phyloP scores from a whole-genome alignment of 345 rosid species.

The Ceriops decandra region DNA sequence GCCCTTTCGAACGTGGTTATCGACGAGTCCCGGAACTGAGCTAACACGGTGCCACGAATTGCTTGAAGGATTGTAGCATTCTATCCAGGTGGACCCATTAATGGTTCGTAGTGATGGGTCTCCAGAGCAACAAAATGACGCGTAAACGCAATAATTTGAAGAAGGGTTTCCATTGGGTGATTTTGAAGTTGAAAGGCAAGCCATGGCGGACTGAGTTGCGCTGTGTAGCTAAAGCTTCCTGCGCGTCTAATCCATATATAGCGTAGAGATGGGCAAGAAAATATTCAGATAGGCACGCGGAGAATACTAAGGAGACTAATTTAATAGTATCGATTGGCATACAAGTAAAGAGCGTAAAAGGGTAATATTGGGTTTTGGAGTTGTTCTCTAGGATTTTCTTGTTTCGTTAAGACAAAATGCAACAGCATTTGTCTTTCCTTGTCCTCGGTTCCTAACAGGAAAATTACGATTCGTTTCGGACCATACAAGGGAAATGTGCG shows the following conservation, averaged over 20 bases:
- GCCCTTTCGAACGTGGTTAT: constrained; percentile 40
- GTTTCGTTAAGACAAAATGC: not conserved
- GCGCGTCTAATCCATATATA: too few relatives aligned
- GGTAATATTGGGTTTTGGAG: not conserved
- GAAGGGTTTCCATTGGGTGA: not conserved
- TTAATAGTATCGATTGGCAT: not conserved
- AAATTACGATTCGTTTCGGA: not conserved
- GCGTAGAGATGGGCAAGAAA: not conserved
- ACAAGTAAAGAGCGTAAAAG: not conserved
- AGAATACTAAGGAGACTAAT: not conserved
- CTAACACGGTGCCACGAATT: constrained; percentile 40
- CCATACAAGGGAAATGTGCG: not conserved
- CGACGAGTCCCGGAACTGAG: constrained; percentile 26
- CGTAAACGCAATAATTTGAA: constrained; percentile 17
- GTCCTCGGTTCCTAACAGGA: not conserved
- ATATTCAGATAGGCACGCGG: not conserved
- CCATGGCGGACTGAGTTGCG: not conserved
- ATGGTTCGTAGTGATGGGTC: not conserved
- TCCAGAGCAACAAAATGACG: constrained; percentile 31
- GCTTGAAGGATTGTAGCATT: constrained; percentile 34
- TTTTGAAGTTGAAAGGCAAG: not conserved
- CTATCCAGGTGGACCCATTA: constrained; percentile 34
- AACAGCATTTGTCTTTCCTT: not conserved
- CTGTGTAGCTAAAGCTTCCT: not conserved
- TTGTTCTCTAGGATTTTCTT: not conserved